These are phyloP conservation scores for Chamaecyparis obtusa DNA, from an alignment of 75 land plant species.

Conservation along the genomic window DNA sequence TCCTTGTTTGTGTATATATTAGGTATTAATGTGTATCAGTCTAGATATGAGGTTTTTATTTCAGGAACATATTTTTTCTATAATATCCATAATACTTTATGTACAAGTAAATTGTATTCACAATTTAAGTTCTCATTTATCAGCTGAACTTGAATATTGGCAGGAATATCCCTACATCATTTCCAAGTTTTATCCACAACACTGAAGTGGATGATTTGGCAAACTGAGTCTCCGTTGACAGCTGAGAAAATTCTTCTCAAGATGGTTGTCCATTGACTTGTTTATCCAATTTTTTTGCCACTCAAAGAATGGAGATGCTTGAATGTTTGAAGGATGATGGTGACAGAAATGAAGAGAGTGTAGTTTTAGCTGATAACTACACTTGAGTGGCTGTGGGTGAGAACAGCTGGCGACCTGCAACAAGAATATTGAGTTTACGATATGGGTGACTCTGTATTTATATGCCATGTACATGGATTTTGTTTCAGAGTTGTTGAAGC, in stretches of 20 bases:
- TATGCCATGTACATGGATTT: background rate
- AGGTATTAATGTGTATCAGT: background rate
- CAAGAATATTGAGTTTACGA: background rate
- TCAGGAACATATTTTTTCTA: background rate
- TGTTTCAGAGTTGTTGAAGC: background rate
- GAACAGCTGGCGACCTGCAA: background rate
- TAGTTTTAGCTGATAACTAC: too few relatives aligned
- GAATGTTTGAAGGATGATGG: background rate
- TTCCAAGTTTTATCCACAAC: slow-evolving; percentile 60
- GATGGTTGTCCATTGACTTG: background rate
- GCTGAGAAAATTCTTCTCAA: background rate
- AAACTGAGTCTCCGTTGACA: background rate
- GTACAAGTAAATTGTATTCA: background rate
- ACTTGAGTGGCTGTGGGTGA: background rate
- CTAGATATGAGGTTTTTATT: background rate
- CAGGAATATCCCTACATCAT: slow-evolving; percentile 48
- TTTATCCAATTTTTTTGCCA: background rate
- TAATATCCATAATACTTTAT: background rate
- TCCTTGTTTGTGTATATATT: background rate
- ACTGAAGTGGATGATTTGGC: slow-evolving; percentile 40
- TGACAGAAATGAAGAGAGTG: background rate
- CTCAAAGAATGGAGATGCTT: background rate
- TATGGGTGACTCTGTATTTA: background rate
- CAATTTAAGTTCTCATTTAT: background rate
- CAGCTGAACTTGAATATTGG: background rate